phyloP scores from a whole-genome alignment of 305 asterid species.

The Fraxinus albicans region DNA sequence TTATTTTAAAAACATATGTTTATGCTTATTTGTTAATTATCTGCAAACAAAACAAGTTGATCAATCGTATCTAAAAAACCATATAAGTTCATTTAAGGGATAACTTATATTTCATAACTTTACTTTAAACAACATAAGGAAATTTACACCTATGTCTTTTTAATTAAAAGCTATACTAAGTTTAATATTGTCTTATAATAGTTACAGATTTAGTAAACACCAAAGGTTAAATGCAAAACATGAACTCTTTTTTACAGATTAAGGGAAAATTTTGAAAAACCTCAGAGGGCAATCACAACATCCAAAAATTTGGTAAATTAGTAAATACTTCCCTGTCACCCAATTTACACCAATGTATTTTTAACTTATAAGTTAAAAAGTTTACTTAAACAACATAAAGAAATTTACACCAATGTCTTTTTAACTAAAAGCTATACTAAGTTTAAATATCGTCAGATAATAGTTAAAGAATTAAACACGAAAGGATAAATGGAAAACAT shows the following conservation, averaged over 20 bases:
- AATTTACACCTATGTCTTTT: not conserved
- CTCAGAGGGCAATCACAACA: not conserved
- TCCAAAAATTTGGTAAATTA: not conserved
- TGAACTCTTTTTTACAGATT: not conserved
- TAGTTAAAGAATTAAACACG: not conserved
- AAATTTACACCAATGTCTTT: not conserved
- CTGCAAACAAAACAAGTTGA: not conserved
- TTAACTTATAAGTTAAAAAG: too few species aligned
- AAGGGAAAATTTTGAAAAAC: not conserved
- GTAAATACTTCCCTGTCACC: not conserved
- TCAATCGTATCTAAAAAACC: not conserved
- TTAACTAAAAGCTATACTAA: not conserved
- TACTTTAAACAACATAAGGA: not conserved
- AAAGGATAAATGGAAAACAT: not conserved
- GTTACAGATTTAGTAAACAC: not conserved
- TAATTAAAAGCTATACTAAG: not conserved
- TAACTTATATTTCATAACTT: not conserved
- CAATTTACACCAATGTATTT: not conserved
- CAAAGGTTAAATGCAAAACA: not conserved
- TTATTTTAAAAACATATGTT: not conserved
- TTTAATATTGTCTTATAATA: not conserved
- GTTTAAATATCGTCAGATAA: not conserved
- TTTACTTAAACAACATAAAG: not conserved
- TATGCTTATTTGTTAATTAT: not conserved
- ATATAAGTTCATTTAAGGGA: not conserved